Evolutionary conservation across 2,329 filamentous ascomycete genomes (phyloP), one percentile per base, ranked within the genome.

Genomic region (Claviceps sp.): DNA sequence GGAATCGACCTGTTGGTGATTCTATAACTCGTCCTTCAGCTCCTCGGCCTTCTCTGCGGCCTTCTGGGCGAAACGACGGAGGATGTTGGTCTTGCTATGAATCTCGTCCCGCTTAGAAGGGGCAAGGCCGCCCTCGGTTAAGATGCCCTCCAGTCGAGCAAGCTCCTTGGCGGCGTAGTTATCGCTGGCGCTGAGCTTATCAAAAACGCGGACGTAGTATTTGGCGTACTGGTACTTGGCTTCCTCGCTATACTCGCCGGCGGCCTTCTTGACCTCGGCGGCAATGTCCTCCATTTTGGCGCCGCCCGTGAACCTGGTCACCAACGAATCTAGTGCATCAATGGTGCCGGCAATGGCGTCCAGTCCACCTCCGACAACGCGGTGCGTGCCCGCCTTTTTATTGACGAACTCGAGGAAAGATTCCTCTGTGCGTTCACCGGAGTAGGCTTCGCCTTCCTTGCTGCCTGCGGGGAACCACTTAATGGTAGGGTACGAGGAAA

Each of bases 381-480:
- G 88, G 80, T 94, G 82, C 2, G 90, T 95, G 59, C 89, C 90
- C 14, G 89, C 79, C 73, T 96, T 87, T 61, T 82, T 76, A 76
- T 98, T 98, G 70, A 98, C 66, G 73, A 85, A 98, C 4, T 77
- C 68, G 59, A 97, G 68, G 43, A 98, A 74, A 58, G 82, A 85
- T 47, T 78, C 74, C 74, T 96, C 89, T 48, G 75, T 74, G 59
- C 93, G 90, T 56, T 79, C 87, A 55, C 86, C 84, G 51, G 75
- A 72, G 77, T 96, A 98, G 46, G 74, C 65, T 61, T 84, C 77
- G 46, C 82, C 69, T 64, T 85, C 81, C 57, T 78, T 86, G 64
- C 82, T 87, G 60, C 89, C 90, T 68, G 85, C 86, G 60, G 89
- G 80, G 80, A 96, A 98, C 80, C 85, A 98, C 75, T 95, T 95